Evolutionary conservation across 2,329 filamentous ascomycete genomes (phyloP).

Genomic region (Venturia aucupariae): DNA sequence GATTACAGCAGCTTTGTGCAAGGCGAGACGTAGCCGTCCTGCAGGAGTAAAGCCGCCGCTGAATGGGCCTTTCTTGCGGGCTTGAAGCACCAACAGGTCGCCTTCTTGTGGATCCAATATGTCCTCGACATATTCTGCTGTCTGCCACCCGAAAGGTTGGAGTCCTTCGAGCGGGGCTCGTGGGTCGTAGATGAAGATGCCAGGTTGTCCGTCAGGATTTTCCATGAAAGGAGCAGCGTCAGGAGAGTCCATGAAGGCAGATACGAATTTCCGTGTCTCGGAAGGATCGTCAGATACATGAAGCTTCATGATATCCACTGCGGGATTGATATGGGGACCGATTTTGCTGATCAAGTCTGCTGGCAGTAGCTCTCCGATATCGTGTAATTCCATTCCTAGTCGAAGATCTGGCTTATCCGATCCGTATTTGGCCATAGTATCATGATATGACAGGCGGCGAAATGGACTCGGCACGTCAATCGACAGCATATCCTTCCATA

Average conservation of each 20-base stretch:
- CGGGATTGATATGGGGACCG: constrained; percentile 55
- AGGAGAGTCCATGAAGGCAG: constrained; percentile 60
- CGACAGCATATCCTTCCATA: constrained; percentile 46
- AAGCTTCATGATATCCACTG: constrained; percentile 68
- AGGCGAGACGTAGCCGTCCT: constrained; percentile 60
- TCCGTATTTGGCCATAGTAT: constrained; percentile 72
- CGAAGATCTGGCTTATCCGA: constrained; percentile 89
- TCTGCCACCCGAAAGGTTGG: constrained; percentile 67
- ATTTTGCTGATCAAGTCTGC: constrained; percentile 65
- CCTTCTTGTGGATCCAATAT: constrained; percentile 53
- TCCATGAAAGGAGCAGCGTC: constrained; percentile 48
- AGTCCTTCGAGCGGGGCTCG: constrained; percentile 68
- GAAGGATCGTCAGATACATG: constrained; percentile 44
- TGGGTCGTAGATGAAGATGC: constrained; percentile 66
- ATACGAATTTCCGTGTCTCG: constrained; percentile 53
- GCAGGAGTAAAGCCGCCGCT: constrained; percentile 64
- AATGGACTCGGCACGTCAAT: constrained; percentile 41
- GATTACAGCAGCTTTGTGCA: constrained; percentile 61
- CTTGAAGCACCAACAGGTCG: constrained; percentile 74
- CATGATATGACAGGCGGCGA: constrained; percentile 57
- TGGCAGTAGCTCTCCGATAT: constrained; percentile 55
- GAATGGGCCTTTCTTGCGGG: constrained; percentile 56
- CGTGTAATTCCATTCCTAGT: constrained; percentile 58
- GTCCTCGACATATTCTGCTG: constrained; percentile 48
- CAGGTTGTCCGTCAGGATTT: constrained; percentile 70